Conservation (phyloP, 306 rosid genomes). For the Castanea crenata region DNA sequence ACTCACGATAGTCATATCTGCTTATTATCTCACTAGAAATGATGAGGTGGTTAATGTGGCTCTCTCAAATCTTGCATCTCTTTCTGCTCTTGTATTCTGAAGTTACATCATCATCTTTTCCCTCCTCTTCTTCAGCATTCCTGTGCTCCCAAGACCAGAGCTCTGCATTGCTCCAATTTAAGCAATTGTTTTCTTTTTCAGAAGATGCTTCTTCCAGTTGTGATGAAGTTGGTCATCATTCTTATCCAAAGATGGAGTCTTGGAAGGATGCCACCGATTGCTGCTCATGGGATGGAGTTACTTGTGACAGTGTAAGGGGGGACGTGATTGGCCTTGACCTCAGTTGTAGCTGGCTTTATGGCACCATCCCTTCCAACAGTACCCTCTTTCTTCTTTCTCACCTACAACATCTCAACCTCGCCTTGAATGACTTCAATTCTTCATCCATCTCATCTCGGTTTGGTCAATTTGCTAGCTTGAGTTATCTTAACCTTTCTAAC, state of each 20-base stretch:
- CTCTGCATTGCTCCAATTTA: constrained; percentile 20
- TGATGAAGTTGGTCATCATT: too few species aligned
- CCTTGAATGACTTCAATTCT: too few species aligned
- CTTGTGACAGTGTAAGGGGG: background rate
- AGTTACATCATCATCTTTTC: too few species aligned
- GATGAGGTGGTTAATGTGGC: too few species aligned
- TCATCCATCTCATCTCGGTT: too few species aligned
- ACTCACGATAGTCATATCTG: too few species aligned
- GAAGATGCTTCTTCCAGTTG: too few species aligned
- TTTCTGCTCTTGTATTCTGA: too few species aligned
- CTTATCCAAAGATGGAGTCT: background rate
- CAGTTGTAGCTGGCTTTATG: background rate
- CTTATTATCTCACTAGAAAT: too few species aligned
- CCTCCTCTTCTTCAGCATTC: background rate
- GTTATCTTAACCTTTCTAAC: too few species aligned
- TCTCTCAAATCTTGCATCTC: too few species aligned
- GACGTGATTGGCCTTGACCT: constrained; percentile 15
- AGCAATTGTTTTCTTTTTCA: background rate
- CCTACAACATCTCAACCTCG: constrained; percentile 4
- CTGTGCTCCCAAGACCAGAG: constrained; percentile 10
- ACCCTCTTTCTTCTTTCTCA: constrained; percentile 7
- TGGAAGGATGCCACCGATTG: constrained; percentile 7
- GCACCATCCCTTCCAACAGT: constrained; percentile 3
- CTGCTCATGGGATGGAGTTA: constrained; percentile 23
- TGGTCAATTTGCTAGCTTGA: too few species aligned